Base-by-base conservation (phyloP, 2,329 filamentous ascomycete species). In the Hymenoscyphus infarciens region DNA sequence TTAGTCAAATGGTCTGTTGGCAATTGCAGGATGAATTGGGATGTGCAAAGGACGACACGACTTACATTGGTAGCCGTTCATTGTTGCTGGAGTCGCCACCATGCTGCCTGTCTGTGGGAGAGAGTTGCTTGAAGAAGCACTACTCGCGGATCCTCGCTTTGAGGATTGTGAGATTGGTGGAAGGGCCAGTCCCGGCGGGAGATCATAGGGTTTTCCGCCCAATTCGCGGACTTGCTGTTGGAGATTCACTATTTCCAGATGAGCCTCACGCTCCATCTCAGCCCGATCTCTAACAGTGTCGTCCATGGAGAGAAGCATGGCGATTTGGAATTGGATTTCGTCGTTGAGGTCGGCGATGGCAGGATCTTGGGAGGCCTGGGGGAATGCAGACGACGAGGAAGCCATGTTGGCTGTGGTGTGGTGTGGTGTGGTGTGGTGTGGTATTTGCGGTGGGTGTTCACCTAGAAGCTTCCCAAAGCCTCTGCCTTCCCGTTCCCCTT, bases 261-360 rank as follows among this genome's bases (percentile, higher is more conserved):
- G 63, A 5, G 69, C 60, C n/a, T 73, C 66, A 5, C 66, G 63
- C 35, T 71, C 64, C 3, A 69, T 64, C 29, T 70, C 66, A 25
- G 72, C 70, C 31, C 71, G 68, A 22, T 73, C 61, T 13, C 69
- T 57, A 1, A 71, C 64, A 1, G 69, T 60, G 55, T 72, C 65
- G 45, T 70, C 67, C n/a, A 83, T 74, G 1, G 80, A 82, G 7
- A 69, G 66, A 2, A 82, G 72, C 22, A 82, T 74, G 57, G 78
- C 77, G 56, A 72, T 72, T 63, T 81, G 77, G 22, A 81, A 73
- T 35, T 68, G 72, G 64, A 82, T 70, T 61, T 82, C 79, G 61
- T 81, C 79, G 19, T 66, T 66, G 22, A 81, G 11, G 2, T 25
- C 42, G 5, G 11, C 31, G 19, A 54, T 56, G 15, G n/a, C 54